Base-by-base conservation (phyloP, 2,329 filamentous ascomycete genomes). In the Setomelanomma holmii region DNA sequence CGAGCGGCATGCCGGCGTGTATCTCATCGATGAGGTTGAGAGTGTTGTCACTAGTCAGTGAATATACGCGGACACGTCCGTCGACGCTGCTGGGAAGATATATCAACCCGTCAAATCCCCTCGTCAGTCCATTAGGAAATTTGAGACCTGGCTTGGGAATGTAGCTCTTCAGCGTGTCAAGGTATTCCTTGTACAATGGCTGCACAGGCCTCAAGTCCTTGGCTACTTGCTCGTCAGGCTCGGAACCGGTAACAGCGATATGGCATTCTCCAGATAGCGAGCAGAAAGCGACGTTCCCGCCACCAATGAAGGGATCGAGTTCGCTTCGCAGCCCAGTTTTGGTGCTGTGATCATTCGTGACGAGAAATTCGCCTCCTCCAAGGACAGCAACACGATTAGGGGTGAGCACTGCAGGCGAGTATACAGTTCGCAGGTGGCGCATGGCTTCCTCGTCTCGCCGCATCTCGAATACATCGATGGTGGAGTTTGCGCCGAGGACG, bases 201-300 rank as follows among this genome's bases (percentile, higher is more conserved):
- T 52, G 34, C 14, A 16, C 42, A 6, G 36, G 12, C 4, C 40
- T 40, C 16, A 27, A 6, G n/a, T 22, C 4, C 4, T 21, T n/a
- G 5, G 40, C 38, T 0, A 40, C 10, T 2, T 36, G 5, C 19
- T 53, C 42, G n/a, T 49, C 50, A 10, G 49, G 22, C 20, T 61
- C 60, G 12, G 45, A 24, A 34, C 56, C 56, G 4, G 43, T 45
- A 16, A 57, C 58, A 1, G 62, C 61, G 4, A 50, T 4, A 22
- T 67, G 56, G 40, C 68, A 72, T 1, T 53, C 38, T 1, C 63
- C 62, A 0, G 49, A 33, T 12, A 45, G 33, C 2, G 55, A 38
- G 51, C 68, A 72, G 47, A 64, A 67, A 3, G 60, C 64, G 0
- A 72, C 54, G 20, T 63, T 68, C 11, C 66, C 68, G 4, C 68